Percentiles rank a stretch among this genome's conserved stretches.
phyloP scores from a whole-genome alignment of 768 basidiomycete genomes.

The Mrakia blollopis region DNA sequence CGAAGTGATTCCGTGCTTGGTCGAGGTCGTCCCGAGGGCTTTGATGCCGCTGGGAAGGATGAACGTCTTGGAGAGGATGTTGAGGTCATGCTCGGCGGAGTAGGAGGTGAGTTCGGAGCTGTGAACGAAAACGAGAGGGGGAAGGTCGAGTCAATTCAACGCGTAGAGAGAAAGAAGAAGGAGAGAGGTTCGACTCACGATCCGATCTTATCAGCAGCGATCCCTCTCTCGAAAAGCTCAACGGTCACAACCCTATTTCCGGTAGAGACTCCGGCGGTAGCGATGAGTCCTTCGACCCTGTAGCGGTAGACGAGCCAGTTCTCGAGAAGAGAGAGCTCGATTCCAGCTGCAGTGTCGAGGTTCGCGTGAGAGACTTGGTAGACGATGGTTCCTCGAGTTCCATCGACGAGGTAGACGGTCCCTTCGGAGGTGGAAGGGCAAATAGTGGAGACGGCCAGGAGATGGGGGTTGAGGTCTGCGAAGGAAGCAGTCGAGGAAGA shows the following conservation, averaged over 20 bases:
- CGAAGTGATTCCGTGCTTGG: slow-evolving; percentile 79
- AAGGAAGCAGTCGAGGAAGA: neutral
- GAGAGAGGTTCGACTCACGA: slow-evolving; percentile 7
- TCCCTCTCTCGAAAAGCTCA: slow-evolving; percentile 81
- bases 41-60: slow-evolving; percentile 64
- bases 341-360: neutral
- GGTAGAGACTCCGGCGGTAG: slow-evolving; percentile 52
- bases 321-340: slow-evolving; percentile 68
- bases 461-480: slow-evolving; percentile 71
- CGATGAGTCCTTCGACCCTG: slow-evolving; percentile 56
- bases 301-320: slow-evolving; percentile 93
- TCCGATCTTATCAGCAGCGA: slow-evolving; percentile 37
- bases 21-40: slow-evolving; percentile 69
- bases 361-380: slow-evolving; percentile 60
- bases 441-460: slow-evolving; percentile 53
- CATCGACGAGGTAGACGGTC: slow-evolving; percentile 72
- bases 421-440: slow-evolving; percentile 46
- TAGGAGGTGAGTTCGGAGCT: slow-evolving; percentile 58
- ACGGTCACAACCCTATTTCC: slow-evolving; percentile 72
- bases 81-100: slow-evolving; percentile 54
- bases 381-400: slow-evolving; percentile 66
- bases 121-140: neutral
- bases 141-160: neutral
- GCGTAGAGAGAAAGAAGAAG: neutral
- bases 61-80: slow-evolving; percentile 63